Percentiles rank a stretch among this genome's conserved stretches.
phyloP scores from a whole-genome alignment of 2,329 filamentous ascomycete genomes.

The Fusarium euwallaceae region DNA sequence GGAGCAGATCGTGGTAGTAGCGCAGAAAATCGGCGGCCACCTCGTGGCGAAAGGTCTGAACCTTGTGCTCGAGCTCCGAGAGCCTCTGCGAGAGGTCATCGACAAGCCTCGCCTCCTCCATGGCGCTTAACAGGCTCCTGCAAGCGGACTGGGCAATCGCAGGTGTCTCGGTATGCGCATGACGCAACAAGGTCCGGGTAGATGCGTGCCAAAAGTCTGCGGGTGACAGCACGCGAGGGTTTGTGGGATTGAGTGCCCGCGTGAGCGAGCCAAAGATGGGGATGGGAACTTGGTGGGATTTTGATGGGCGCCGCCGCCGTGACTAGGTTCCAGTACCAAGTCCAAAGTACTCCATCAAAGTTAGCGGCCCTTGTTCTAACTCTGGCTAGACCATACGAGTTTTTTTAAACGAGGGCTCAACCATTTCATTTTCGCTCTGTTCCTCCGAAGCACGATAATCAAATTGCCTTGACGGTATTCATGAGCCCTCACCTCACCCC shows the following conservation, averaged over 20 bases:
- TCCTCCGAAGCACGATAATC: neutral
- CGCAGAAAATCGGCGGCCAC: conserved; percentile 69
- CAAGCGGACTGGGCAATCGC: conserved; percentile 48
- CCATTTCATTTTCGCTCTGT: conserved; percentile 18
- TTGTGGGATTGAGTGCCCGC: conserved; percentile 34
- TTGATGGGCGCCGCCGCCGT: conserved; percentile 23
- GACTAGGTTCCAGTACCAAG: neutral
- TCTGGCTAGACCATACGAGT: conserved; percentile 38
- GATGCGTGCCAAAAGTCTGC: conserved; percentile 32
- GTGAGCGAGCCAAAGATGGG: conserved; percentile 40
- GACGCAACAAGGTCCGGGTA: conserved; percentile 47
- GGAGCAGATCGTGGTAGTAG: conserved; percentile 65
- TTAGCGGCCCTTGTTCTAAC: conserved; percentile 30
- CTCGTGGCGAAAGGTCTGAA: conserved; percentile 68
- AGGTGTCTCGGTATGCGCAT: conserved; percentile 53
- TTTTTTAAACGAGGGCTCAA: conserved; percentile 28
- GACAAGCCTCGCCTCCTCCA: conserved; percentile 61
- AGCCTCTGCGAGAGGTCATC: conserved; percentile 67
- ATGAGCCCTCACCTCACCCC: conserved; percentile 25
- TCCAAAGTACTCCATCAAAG: neutral
- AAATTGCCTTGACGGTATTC: neutral
- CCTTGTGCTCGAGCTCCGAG: conserved; percentile 68
- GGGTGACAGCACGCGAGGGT: conserved; percentile 32
- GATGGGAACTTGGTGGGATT: conserved; percentile 28
- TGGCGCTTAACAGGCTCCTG: conserved; percentile 52